phyloP scores from a whole-genome alignment of 345 rosid genomes.

The Adansonia digitata region DNA sequence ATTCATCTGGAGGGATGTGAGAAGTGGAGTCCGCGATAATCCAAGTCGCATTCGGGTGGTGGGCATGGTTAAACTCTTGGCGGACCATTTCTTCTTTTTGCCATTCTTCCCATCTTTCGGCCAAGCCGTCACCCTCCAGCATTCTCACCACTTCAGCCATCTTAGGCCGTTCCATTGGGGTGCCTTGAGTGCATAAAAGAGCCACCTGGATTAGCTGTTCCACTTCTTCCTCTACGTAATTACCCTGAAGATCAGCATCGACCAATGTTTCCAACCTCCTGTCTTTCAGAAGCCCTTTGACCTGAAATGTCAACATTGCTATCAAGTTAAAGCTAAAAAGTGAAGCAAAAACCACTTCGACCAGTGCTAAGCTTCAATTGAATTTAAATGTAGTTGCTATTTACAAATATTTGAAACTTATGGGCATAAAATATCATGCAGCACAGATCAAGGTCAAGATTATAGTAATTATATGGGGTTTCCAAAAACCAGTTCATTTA shows the following conservation, averaged over 20 bases:
- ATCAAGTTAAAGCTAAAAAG: not conserved
- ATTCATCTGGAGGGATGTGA: constrained; percentile 56
- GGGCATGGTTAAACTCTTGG: constrained; percentile 43
- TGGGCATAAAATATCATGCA: not conserved
- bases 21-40: constrained; percentile 51
- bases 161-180: constrained; percentile 79
- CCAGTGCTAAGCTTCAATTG: not conserved
- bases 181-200: constrained; percentile 71
- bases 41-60: constrained; percentile 45
- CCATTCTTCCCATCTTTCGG: constrained; percentile 95
- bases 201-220: constrained; percentile 86
- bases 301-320: constrained; percentile 36
- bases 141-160: constrained; percentile 93
- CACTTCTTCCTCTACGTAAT: constrained; percentile 58
- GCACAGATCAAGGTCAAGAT: not conserved
- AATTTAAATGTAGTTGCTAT: not conserved
- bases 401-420: not conserved
- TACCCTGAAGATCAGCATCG: constrained; percentile 56
- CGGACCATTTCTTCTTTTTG: constrained; percentile 75
- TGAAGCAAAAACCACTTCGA: not conserved
- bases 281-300: constrained; percentile 84
- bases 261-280: constrained; percentile 70
- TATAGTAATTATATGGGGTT: not conserved
- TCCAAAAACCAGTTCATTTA: not conserved
- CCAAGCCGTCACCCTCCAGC: constrained; percentile 93